Base-by-base conservation (phyloP, 1,139 yeast genomes). In the Yamadazyma diddensiae region DNA sequence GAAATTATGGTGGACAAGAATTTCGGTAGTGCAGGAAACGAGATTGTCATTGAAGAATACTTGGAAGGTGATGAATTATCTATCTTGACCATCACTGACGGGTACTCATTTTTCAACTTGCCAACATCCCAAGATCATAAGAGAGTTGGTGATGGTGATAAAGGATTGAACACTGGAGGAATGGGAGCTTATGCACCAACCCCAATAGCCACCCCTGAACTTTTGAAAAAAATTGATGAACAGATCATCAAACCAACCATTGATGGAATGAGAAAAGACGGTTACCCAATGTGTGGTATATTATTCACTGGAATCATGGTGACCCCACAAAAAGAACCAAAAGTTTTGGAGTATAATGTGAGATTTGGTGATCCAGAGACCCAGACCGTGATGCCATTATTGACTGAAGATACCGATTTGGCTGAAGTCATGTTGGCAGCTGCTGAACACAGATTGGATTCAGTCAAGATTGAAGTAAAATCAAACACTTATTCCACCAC, bases 141-240 rank as follows among this genome's bases (percentile, higher is more conserved):
- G 68, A 82, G 98, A 60, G 75, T 84, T 49, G 94, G 95, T 36
- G 88, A 94, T 51, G 92, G 90, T 39, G 99, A 94, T 57, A 68
- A 79, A 31, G 99, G 99, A 22, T 73, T 90, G 45, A 94, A 94
- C 66, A 94, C 98, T 32, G 99, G 99, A 46, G 99, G 99, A 43
- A 94, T 94, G 99, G 99, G 99, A 43, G 95, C 98, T 12, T 94
- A 94, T 54, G 94, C 97, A 4, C 99, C 98, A 29, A 95, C 97
- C 6, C 98, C 98, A 34, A 74, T 90, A 40, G 92, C 85, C 15
- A 81, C 92, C 18, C 79, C 85, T 4, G 71, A 73, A 22, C 59
- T 92, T 21, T 64, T 88, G 49, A 64, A 72, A 38, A 70, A 79
- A 57, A 88, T 94, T 52, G 79, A 88, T 52, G 68, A 70, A 33